Percentiles rank a stretch among this genome's conserved stretches.
These are phyloP conservation scores for Trametes pubescens DNA, from an alignment of 1,284 basidiomycete genomes.

Conservation along the genomic window DNA sequence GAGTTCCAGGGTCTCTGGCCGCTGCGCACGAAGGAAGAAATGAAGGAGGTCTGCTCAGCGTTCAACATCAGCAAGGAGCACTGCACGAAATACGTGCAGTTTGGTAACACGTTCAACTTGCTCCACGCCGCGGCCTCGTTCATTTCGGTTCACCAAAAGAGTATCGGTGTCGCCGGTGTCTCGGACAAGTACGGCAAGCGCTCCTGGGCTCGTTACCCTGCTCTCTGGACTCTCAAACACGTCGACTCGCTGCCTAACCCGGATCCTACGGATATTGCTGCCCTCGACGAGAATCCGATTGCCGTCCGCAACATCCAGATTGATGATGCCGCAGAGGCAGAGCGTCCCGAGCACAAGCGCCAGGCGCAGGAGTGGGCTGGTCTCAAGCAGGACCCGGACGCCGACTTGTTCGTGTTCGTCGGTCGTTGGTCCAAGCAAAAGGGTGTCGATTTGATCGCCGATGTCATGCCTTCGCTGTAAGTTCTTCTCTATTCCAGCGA, in stretches of 20 bases:
- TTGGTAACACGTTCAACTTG: constrained; percentile 95
- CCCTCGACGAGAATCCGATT: constrained; percentile 81
- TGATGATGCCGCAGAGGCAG: constrained; percentile 84
- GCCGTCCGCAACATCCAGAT: constrained; percentile 79
- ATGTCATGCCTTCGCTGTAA: constrained; percentile 88
- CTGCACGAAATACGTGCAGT: constrained; percentile 95
- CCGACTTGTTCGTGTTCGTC: constrained; percentile 93
- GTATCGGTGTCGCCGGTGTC: constrained; percentile 91
- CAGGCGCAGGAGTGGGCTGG: constrained; percentile 95
- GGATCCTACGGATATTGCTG: constrained; percentile 92
- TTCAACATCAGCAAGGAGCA: constrained; percentile 96
- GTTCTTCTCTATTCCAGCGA: constrained; percentile 44
- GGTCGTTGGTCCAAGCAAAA: constrained; percentile 98
- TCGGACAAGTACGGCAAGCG: constrained; percentile 97
- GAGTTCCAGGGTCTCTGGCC: constrained; percentile 98
- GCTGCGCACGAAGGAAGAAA: constrained; percentile 93
- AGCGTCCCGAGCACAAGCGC: constrained; percentile 87
- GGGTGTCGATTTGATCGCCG: constrained; percentile 93
- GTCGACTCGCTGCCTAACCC: constrained; percentile 95
- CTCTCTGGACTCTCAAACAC: constrained; percentile 92
- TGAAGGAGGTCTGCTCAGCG: constrained; percentile 96
- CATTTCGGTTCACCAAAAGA: constrained; percentile 92
- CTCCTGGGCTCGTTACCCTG: constrained; percentile 93
- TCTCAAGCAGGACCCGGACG: constrained; percentile 87
- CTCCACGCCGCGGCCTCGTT: constrained; percentile 92